These are phyloP conservation scores for Irpex sp. DNA, from an alignment of 1,284 basidiomycete species.

Conservation along the genomic window DNA sequence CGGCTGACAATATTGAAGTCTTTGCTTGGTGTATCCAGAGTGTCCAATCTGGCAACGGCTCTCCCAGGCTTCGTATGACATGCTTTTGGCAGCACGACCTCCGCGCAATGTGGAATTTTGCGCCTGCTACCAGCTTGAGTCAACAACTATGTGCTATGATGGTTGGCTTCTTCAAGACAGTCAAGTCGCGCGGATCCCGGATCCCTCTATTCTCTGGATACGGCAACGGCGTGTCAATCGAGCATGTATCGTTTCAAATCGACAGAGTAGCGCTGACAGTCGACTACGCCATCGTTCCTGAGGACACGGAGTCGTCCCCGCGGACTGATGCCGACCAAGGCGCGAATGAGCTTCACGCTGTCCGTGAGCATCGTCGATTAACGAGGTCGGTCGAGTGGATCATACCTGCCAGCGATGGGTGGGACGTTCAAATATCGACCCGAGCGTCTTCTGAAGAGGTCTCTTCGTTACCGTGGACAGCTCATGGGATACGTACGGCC, in stretches of 20 bases:
- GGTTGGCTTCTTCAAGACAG: slow-evolving; percentile 74
- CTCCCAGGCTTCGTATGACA: slow-evolving; percentile 64
- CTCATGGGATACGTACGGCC: slow-evolving; percentile 55
- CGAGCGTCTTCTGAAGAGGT: slow-evolving; percentile 70
- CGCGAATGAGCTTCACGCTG: slow-evolving; percentile 55
- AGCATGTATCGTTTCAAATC: slow-evolving; percentile 74
- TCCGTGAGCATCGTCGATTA: slow-evolving; percentile 63
- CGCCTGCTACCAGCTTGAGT: slow-evolving; percentile 49
- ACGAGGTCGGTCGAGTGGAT: slow-evolving; percentile 79
- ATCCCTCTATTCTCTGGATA: slow-evolving; percentile 78
- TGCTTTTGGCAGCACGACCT: slow-evolving; percentile 97
- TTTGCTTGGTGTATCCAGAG: slow-evolving; percentile 92
- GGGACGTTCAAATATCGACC: slow-evolving; percentile 82
- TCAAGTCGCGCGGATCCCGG: slow-evolving; percentile 67
- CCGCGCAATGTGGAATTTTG: slow-evolving; percentile 83
- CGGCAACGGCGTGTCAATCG: slow-evolving; percentile 80
- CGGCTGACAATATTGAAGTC: slow-evolving; percentile 42
- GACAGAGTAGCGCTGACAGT: slow-evolving; percentile 79
- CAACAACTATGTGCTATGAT: slow-evolving; percentile 84
- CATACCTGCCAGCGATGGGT: slow-evolving; percentile 77
- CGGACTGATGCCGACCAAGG: slow-evolving; percentile 31
- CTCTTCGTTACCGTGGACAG: slow-evolving; percentile 74
- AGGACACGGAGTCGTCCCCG: slow-evolving; percentile 47
- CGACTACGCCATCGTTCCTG: slow-evolving; percentile 85
- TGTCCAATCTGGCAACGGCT: slow-evolving; percentile 33